Conservation (phyloP, 805 yeast species). For the Metschnikowia matae region DNA sequence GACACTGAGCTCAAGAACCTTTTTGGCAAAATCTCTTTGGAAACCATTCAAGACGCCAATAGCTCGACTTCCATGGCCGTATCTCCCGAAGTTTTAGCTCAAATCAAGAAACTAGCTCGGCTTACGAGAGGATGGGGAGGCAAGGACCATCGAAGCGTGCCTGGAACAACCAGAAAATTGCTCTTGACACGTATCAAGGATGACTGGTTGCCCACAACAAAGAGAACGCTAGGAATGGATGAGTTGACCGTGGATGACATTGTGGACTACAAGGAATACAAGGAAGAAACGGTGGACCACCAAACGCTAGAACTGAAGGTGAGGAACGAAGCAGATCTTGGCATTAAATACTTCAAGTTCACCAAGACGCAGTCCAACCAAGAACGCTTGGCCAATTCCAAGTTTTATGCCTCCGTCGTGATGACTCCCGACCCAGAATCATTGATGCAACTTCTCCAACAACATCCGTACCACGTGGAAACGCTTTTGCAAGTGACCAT, state of each 20-base stretch:
- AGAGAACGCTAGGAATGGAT: conserved; percentile 59
- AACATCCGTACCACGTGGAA: conserved; percentile 70
- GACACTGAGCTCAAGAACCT: conserved; percentile 68
- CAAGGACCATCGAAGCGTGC: conserved; percentile 64
- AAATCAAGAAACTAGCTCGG: conserved; percentile 53
- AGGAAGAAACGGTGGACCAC: conserved; percentile 28
- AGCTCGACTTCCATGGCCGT: conserved; percentile 66
- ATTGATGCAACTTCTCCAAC: conserved; percentile 53
- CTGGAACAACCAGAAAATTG: conserved; percentile 68
- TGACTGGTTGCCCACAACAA: conserved; percentile 72
- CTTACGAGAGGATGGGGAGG: conserved; percentile 85
- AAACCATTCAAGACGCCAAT: conserved; percentile 70
- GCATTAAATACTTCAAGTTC: conserved; percentile 57
- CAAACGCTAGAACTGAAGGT: conserved; percentile 28
- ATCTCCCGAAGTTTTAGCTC: conserved; percentile 64
- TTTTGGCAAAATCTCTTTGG: conserved; percentile 67
- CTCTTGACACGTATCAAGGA: conserved; percentile 68
- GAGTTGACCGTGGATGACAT: conserved; percentile 42
- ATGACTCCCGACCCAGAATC: conserved; percentile 78
- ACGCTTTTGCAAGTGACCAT: conserved; percentile 76
- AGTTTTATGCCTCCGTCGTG: conserved; percentile 61
- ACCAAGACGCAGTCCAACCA: conserved; percentile 29
- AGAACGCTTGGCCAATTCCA: conserved; percentile 40
- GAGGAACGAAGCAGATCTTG: conserved; percentile 32
- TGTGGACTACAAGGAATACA: conserved; percentile 29